Base-by-base conservation (phyloP, 2,329 filamentous ascomycete species). In the Neonectria neomacrospora region DNA sequence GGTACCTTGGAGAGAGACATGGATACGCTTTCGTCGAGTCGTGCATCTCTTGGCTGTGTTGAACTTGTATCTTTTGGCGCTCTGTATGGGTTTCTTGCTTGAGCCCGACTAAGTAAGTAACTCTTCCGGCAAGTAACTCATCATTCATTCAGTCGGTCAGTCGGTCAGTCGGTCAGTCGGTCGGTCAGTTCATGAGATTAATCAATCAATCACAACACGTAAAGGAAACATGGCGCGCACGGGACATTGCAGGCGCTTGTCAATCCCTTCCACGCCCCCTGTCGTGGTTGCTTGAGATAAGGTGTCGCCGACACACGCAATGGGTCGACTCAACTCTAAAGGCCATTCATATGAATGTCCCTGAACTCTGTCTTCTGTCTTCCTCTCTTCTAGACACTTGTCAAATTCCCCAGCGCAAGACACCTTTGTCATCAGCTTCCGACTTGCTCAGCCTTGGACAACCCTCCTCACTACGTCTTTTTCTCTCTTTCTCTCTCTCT, bases 301-400 rank as follows among this genome's bases (percentile, higher is more conserved):
- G 69, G 60, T 64, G 58, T 66, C 63, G 63, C 47, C 60, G 62
- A 65, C 45, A 60, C 61, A 66, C 59, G 70, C 53, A 50, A 66
- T 64, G 52, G 69, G 63, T 65, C 66, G 67, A 67, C 61, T 65
- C 64, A 71, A 69, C 69, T 72, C 60, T 66, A 72, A 67, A 60
- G 54, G 54, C 32, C 51, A 54, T 59, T 41, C 57, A 41, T 41
- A 56, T 61, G 48, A 52, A 41, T 51, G 26, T 50, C 58, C 41
- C 41, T 52, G 26, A 71, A 64, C 58, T 60, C 48, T 62, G 51
- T 58, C 54, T 48, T 60, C 50, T 61, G n/a, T 53, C 39, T 28
- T 47, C 54, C 50, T 57, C 53, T 52, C 58, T 28, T 61, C 47
- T 50, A 52, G 41, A 37, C 63, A 47, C 51, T 54, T 51, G 42